A percentile compares a stretch with the other conserved stretches of the same genome.
phyloP scores from a whole-genome alignment of 169 alveolate genomes.

The Perkinsus olseni region DNA sequence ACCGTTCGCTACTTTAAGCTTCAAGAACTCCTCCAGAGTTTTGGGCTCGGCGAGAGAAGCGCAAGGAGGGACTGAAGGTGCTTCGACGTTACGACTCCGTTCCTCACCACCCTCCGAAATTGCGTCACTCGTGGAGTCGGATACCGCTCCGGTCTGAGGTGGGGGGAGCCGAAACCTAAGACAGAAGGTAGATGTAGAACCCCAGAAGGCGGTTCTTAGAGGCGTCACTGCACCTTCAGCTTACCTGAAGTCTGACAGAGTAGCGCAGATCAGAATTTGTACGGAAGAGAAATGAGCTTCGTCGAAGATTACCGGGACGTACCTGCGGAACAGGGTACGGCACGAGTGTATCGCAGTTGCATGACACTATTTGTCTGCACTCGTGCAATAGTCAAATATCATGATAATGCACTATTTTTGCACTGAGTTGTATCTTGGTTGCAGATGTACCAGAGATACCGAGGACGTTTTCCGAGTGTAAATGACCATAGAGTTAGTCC shows the following conservation, averaged over 20 bases:
- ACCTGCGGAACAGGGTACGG: conserved; percentile 11
- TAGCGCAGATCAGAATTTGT: background rate
- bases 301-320: conserved; percentile 29
- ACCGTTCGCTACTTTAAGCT: background rate
- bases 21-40: background rate
- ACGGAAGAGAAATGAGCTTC: conserved; percentile 25
- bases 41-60: background rate
- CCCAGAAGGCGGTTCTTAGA: no score
- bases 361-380: background rate
- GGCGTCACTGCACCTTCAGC: background rate
- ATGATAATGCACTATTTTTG: no score
- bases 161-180: background rate
- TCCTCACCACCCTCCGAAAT: background rate
- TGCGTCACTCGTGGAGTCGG: background rate
- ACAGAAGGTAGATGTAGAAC: no score
- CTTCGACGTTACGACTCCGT: background rate
- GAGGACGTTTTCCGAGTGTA: no score
- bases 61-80: background rate
- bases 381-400: no score
- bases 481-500: no score
- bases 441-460: no score
- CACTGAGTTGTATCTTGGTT: no score
- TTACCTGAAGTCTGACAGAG: background rate
- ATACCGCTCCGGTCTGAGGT: background rate
- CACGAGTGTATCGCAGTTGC: background rate